phyloP scores from a whole-genome alignment of 78 protist genomes.

The Planoprotostelium fungivorum region DNA sequence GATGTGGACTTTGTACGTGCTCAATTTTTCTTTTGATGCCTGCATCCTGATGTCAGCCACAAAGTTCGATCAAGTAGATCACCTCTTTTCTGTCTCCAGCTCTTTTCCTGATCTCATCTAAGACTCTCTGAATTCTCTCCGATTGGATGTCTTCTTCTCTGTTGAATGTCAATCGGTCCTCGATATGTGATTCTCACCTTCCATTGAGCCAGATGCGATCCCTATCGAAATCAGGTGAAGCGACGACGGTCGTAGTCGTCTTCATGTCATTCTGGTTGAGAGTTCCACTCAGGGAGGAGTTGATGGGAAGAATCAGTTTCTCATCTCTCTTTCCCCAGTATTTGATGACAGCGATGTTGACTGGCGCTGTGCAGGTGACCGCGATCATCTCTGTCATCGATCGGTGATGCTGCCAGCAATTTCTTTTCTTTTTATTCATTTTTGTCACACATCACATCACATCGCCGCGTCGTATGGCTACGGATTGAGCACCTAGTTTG shows the following conservation, averaged over 20 bases:
- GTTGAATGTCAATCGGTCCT: background rate
- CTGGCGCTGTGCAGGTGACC: conserved; percentile 86
- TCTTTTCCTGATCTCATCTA: conserved; percentile 38
- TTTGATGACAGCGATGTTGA: conserved; percentile 98
- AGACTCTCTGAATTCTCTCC: conserved; percentile 52
- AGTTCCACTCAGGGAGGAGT: conserved; percentile 86
- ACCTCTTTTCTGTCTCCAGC: conserved; percentile 38
- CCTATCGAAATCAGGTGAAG: conserved; percentile 1
- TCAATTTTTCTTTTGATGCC: conserved; percentile 34
- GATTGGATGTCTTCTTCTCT: conserved; percentile 37
- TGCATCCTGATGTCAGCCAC: conserved; percentile 31
- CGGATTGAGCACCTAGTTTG: too few species aligned
- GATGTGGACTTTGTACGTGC: conserved; percentile 61
- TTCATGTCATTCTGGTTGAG: conserved; percentile 65
- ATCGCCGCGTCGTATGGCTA: too few species aligned
- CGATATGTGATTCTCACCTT: conserved; percentile 4
- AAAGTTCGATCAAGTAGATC: conserved; percentile 13
- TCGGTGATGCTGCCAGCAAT: too few species aligned
- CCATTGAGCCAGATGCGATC: conserved; percentile 96
- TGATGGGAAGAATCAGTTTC: conserved; percentile 83
- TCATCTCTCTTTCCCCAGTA: conserved; percentile 99
- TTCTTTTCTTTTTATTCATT: too few species aligned
- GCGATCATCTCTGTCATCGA: too few species aligned
- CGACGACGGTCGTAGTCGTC: conserved; percentile 79
- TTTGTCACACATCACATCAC: too few species aligned